Conservation (phyloP, 2,329 filamentous ascomycete genomes). For the Ophioceras dolichostomum region DNA sequence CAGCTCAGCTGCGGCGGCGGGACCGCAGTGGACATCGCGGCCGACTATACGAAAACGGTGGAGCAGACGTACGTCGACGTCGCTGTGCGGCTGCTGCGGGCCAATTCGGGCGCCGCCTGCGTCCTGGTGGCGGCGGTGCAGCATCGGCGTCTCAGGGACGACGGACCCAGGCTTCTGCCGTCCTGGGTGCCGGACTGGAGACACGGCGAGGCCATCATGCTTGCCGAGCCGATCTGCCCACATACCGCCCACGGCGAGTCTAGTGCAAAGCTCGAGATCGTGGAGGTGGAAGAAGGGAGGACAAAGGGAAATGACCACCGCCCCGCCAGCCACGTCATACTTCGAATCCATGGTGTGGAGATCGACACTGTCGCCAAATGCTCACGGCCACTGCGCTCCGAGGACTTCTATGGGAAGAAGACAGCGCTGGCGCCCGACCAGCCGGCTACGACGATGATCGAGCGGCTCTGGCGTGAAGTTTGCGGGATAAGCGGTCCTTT, state of each 20-base stretch:
- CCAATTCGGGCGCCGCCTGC: not conserved
- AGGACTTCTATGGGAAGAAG: constrained; percentile 15
- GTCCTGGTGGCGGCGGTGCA: not conserved
- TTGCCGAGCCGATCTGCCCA: constrained; percentile 17
- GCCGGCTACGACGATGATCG: constrained; percentile 8
- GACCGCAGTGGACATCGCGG: not conserved
- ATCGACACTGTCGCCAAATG: constrained; percentile 12
- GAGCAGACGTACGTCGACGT: not conserved
- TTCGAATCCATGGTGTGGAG: constrained; percentile 16
- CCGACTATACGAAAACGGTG: constrained; percentile 1
- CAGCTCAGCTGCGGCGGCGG: no score
- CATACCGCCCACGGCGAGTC: constrained; percentile 17
- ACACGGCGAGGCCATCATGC: constrained; percentile 16
- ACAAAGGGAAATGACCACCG: no score
- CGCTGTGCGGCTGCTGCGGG: not conserved
- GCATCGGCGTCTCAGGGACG: not conserved
- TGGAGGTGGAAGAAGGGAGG: constrained; percentile 9
- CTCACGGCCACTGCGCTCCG: constrained; percentile 9
- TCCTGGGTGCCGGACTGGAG: constrained; percentile 27
- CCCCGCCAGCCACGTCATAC: no score
- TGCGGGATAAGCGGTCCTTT: constrained; percentile 13
- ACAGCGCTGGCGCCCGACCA: not conserved
- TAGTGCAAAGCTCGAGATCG: constrained; percentile 14
- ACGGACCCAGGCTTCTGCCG: constrained; percentile 12
- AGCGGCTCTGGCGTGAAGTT: constrained; percentile 16